Conservation (phyloP, 495 filamentous ascomycete species). For the Tuber magnatum region DNA sequence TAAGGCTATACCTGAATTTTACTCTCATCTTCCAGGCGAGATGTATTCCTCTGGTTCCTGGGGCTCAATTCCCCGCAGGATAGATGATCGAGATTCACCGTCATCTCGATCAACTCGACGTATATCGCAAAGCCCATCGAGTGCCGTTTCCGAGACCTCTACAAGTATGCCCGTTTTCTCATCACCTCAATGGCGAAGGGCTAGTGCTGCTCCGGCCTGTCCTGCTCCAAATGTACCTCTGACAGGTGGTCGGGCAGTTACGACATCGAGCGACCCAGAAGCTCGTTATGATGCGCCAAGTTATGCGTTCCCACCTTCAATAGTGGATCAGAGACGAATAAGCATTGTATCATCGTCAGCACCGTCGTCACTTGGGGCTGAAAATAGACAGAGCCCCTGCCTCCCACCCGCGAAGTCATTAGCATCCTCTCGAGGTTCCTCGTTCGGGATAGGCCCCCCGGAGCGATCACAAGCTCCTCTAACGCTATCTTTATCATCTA, state of each 20-base stretch:
- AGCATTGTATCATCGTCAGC: constrained; percentile 33
- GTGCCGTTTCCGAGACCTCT: constrained; percentile 33
- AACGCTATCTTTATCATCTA: constrained; percentile 29
- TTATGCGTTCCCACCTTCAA: constrained; percentile 28
- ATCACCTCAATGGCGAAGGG: constrained; percentile 31
- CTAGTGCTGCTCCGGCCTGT: constrained; percentile 19
- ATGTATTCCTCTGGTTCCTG: constrained; percentile 19
- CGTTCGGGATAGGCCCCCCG: constrained; percentile 33
- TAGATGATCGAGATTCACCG: constrained; percentile 35
- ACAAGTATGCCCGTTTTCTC: constrained; percentile 36
- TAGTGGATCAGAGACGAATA: constrained; percentile 34
- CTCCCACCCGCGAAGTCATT: constrained; percentile 37
- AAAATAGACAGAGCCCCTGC: constrained; percentile 36
- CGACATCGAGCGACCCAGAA: constrained; percentile 31
- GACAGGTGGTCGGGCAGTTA: constrained; percentile 26
- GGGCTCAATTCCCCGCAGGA: constrained; percentile 31
- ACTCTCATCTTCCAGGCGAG: constrained; percentile 33
- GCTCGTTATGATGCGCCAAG: constrained; percentile 33
- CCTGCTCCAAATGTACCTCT: constrained; percentile 34
- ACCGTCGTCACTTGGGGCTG: constrained; percentile 29
- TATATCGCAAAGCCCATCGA: constrained; percentile 33
- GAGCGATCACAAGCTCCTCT: constrained; percentile 25
- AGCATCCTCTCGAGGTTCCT: constrained; percentile 39
- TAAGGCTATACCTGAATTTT: constrained; percentile 38
- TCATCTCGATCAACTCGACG: constrained; percentile 30